Base-by-base conservation (phyloP, 169 alveolate genomes). In the Cryptosporidium ubiquitum region DNA sequence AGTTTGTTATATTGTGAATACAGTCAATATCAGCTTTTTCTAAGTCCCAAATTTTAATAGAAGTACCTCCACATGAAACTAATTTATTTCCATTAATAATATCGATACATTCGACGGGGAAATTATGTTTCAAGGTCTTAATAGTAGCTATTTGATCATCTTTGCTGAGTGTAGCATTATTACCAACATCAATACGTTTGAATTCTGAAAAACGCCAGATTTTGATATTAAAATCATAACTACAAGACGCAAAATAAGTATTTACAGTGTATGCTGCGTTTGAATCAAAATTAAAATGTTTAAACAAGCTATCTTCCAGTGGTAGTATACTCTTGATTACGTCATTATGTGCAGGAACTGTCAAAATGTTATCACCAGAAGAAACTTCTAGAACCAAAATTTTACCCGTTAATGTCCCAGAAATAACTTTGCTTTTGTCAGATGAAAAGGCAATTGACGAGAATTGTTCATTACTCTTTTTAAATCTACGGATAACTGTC, bases 81-180 rank as follows among this genome's bases (percentile, higher is more conserved):
- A 79, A 35, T 23, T 31, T 79, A 2, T n/a, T 16, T 7, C 9
- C 79, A 58, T 26, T 79, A 26, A 57, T 5, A 26, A 61, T 6
- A 23, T 39, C 75, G 40, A 64, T 42, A 79, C 89, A 79, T 58
- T 79, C 89, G 1, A 79, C 89, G 3, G 89, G 89, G 18, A 37
- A 58, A 18, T 39, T 47, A 18, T 79, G 89, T 23, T 42, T 60
- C 18, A 44, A 79, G 20, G 33, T 44, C 23, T 33, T 79, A 0
- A 79, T 61, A 61, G 23, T 18, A 12, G 16, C 33, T 61, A 79
- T 14, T 44, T 64, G 66, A 61, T 23, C 26, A 37, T 61, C n/a
- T 18, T 12, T 29, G 16, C 16, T 47, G 3, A 18, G 55, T 14
- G 20, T 14, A 47, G 20, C 5, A 47, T 61, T 39, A 40, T 39